Evolutionary conservation across 2,329 filamentous ascomycete genomes (phyloP), one percentile per base, ranked within the genome.

Genomic region (Elsinoe arachidis): DNA sequence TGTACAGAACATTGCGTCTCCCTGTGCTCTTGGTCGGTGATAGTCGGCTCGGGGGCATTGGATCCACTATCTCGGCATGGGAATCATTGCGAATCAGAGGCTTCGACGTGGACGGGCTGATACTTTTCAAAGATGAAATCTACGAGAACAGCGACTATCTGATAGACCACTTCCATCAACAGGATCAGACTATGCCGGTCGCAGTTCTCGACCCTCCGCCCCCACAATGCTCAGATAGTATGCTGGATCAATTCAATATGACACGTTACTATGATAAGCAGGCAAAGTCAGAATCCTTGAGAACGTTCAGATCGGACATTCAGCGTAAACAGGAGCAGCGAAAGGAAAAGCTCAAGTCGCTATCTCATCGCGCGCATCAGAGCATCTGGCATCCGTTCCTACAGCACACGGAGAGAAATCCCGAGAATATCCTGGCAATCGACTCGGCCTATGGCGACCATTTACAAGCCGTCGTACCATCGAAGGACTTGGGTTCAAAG

Each of bases 321-420:
- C 68, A 80, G 1, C 61, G 67, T 2, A 77, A 74, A 12, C 86
- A 90, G 56, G 63, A 72, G 1, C 61, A 73, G 2, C 80, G 87
- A 2, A 75, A 90, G 11, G 66, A 74, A 1, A 73, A 78, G 0
- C 71, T 93, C 0, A 78, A 84, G 34, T 76, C 73, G 1, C 84
- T 92, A 80, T 73, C 82, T 0, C 66, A 72, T 1, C 75, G 79
- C 39, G 88, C 89, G 0, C 75, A 83, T 57, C 68, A 78, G 9
- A 76, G 75, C 2, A 90, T 95, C 37, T 95, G 89, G 89, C 92
- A 92, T 64, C 89, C 90, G 0, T 95, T 95, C 64, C 91, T 88
- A 0, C 89, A 95, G 64, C 89, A 95, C 61, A 81, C 81, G 39
- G 76, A 80, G 52, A 74, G 88, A 62, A 74, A 76, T 0, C 70